A percentile compares a stretch with the other conserved stretches of the same genome.
Conservation (phyloP, 148 eudicot genomes). For the Silene latifolia region DNA sequence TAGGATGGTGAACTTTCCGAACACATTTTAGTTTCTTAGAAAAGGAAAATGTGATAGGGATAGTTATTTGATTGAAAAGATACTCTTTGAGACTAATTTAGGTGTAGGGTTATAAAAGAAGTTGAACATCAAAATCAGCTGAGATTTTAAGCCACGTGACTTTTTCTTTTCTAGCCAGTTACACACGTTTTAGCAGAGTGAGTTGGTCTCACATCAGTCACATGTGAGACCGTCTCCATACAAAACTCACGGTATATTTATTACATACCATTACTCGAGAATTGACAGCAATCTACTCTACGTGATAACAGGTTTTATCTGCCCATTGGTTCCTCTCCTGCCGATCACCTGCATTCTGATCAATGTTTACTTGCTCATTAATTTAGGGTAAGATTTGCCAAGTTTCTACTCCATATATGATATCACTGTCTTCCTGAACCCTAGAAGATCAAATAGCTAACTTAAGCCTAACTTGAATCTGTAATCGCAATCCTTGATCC, state of each 20-base stretch:
- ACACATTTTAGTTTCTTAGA: not conserved
- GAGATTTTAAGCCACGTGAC: not conserved
- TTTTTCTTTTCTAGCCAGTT: not conserved
- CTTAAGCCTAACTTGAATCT: not conserved
- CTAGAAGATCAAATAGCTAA: not conserved
- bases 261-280: not conserved
- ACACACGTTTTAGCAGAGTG: too few species aligned
- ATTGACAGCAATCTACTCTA: not conserved
- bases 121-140: not conserved
- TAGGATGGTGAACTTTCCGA: not conserved
- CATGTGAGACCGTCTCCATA: too few species aligned
- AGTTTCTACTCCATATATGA: not conserved
- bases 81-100: not conserved
- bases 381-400: constrained; percentile 52
- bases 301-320: constrained; percentile 50
- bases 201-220: too few species aligned
- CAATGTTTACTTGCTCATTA: constrained; percentile 60
- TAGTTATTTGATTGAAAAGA: not conserved
- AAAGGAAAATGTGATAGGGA: not conserved
- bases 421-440: not conserved
- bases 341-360: constrained; percentile 60
- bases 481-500: not conserved
- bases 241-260: not conserved
- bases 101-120: not conserved
- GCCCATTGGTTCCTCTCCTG: constrained; percentile 60